Percentiles rank a stretch among this genome's conserved stretches.
Conservation (phyloP, 441 rosid genomes). For the Gossypium trilobum region DNA sequence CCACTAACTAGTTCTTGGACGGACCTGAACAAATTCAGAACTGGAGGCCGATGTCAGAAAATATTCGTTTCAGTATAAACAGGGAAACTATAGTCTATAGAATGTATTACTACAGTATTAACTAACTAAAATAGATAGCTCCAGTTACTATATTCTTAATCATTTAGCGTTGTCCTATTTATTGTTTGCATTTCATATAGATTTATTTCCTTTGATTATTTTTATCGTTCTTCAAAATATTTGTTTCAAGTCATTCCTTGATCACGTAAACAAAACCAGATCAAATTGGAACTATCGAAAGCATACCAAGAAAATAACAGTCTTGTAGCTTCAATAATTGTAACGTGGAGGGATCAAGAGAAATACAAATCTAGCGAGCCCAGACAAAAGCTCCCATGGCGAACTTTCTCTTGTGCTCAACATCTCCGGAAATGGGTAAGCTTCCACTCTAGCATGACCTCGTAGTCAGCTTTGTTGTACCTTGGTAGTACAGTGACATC, state of each 20-base stretch:
- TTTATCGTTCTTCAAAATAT: not conserved
- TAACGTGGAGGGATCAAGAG: not conserved
- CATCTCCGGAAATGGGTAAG: conserved; percentile 26
- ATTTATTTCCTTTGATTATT: not conserved
- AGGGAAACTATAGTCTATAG: not conserved
- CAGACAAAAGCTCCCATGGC: conserved; percentile 45
- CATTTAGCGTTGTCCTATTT: not conserved
- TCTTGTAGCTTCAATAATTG: not conserved
- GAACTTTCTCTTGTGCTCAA: conserved; percentile 33
- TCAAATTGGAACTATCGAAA: not conserved
- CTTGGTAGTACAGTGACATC: conserved; percentile 46
- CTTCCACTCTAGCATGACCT: conserved; percentile 43
- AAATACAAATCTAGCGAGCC: conserved; percentile 12
- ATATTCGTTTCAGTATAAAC: not conserved
- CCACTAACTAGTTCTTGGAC: not conserved
- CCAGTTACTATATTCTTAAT: not conserved
- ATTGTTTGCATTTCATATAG: not conserved
- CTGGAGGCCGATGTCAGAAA: not conserved
- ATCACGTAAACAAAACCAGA: not conserved
- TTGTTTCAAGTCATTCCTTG: not conserved
- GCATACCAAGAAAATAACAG: not conserved
- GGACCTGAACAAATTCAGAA: not conserved
- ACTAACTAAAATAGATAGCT: not conserved
- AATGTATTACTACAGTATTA: not conserved
- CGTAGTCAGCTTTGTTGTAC: conserved; percentile 35